A percentile compares a stretch with the other conserved stretches of the same genome.
Conservation (phyloP, 1,284 basidiomycete species). For the Blastosporella zonata region DNA sequence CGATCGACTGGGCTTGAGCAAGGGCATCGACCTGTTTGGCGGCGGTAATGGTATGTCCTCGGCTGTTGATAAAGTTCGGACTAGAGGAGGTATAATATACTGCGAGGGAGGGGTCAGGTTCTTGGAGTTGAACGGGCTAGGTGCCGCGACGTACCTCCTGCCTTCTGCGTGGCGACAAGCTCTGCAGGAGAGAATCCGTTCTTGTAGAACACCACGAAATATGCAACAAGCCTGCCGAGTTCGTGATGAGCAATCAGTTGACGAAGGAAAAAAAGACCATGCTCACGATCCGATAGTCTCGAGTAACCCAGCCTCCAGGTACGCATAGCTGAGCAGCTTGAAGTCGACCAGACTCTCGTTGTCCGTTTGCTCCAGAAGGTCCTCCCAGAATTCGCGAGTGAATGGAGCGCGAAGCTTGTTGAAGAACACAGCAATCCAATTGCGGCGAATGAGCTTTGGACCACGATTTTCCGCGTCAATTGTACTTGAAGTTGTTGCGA, state of each 20-base stretch:
- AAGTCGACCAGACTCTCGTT: conserved; percentile 59
- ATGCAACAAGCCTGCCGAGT: conserved; percentile 46
- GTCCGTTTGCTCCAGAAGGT: conserved; percentile 49
- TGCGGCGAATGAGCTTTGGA: conserved; percentile 40
- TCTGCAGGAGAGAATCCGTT: conserved; percentile 60
- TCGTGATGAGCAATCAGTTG: neutral
- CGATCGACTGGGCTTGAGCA: conserved; percentile 60
- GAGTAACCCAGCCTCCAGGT: conserved; percentile 64
- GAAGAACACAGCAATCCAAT: conserved; percentile 35
- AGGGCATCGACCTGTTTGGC: conserved; percentile 55
- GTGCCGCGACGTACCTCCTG: conserved; percentile 29
- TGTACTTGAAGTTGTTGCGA: conserved; percentile 13
- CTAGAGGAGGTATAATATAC: conserved; percentile 49
- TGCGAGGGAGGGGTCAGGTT: conserved; percentile 10
- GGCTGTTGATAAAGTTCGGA: conserved; percentile 53
- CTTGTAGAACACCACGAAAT: conserved; percentile 66
- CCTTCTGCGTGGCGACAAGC: conserved; percentile 47
- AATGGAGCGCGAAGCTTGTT: conserved; percentile 50
- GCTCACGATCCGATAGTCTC: conserved; percentile 52
- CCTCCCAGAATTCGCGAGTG: conserved; percentile 58
- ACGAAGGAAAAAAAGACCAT: neutral
- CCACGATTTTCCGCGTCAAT: conserved; percentile 49
- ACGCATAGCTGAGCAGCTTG: conserved; percentile 65
- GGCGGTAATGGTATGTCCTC: conserved; percentile 45
- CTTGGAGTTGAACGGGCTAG: neutral